Base-by-base conservation (phyloP, 2,329 filamentous ascomycete genomes). In the Aschersonia sp. region DNA sequence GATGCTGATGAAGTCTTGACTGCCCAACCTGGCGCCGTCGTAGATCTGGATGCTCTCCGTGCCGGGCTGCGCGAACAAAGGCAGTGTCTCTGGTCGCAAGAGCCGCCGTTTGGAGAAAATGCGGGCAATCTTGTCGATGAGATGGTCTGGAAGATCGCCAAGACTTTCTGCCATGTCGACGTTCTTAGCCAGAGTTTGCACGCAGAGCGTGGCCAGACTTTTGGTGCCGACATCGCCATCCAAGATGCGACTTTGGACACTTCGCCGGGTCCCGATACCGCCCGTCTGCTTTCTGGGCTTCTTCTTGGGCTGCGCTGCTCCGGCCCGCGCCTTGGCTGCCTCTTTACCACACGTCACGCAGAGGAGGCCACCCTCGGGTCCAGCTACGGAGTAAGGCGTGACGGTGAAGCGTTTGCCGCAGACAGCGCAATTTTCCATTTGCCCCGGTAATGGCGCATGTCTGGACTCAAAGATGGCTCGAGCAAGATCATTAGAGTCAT, bases 381-480 rank as follows among this genome's bases (percentile, higher is more conserved):
- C 87, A 31, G 81, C 76, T 53, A 87, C 83, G 52, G 84, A 88
- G 66, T 95, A 95, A 0, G 87, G 76, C 0, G 90, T 95, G 43
- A 97, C 89, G 0, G 87, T 95, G 59, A 97, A 97, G 39, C 88
- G 81, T 62, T 92, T 94, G 42, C 76, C 73, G 62, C 90, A 97
- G 4, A 81, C 67, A 52, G 85, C 87, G 60, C 90, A 97, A 54
- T 95, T 89, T 52, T 85, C 87, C 58, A 90, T 77, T 62, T 97
- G 90, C 2, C 87, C 88, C 2, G 87, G 85, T n/a, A 82, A 61
- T 2, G 81, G 81, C 32, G 69, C 69, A 39, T 65, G 56, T 30
- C 59, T 61, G 50, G 72, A 56, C 45, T 73, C 55, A 57, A 78
- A 66, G 14, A 78, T 63, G 55, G 69, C 66, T 10, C 63, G 61